Evolutionary conservation across 1,139 yeast species (phyloP).

Genomic region (Geotrichum citri-aurantii): DNA sequence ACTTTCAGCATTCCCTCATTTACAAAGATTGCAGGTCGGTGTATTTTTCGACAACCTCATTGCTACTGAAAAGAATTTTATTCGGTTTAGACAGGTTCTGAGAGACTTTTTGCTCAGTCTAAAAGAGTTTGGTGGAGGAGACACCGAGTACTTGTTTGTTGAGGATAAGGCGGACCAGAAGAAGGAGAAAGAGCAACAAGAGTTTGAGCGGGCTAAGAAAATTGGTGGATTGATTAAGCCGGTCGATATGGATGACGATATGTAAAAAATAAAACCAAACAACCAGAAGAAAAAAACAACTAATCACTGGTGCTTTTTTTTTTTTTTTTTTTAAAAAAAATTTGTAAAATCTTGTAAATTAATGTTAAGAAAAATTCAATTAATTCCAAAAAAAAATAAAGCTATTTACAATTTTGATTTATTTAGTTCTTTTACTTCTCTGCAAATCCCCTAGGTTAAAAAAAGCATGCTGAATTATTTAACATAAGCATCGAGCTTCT

Average conservation of each 20-base stretch:
- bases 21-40: conserved; percentile 75
- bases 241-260: conserved; percentile 76
- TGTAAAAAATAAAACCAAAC: conserved; percentile 7
- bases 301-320: background rate
- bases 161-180: conserved; percentile 84
- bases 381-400: background rate
- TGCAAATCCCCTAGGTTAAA: background rate
- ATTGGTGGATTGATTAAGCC: conserved; percentile 95
- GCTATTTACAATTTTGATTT: background rate
- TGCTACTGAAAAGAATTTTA: conserved; percentile 64
- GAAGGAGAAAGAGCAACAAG: conserved; percentile 59
- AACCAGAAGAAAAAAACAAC: background rate
- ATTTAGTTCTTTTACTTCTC: conserved; percentile 2
- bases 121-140: conserved; percentile 91
- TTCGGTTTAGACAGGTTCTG: conserved; percentile 74
- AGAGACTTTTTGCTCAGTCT: conserved; percentile 96
- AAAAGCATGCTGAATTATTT: background rate
- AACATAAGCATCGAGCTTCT: conserved; percentile 27
- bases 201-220: conserved; percentile 74
- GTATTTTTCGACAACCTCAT: conserved; percentile 72
- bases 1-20: conserved; percentile 82
- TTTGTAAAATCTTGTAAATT: background rate
- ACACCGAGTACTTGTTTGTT: conserved; percentile 66
- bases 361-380: background rate
- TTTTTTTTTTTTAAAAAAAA: background rate